phyloP scores from a whole-genome alignment of 176 grass and related monocot species.

The Juncus inflexus region DNA sequence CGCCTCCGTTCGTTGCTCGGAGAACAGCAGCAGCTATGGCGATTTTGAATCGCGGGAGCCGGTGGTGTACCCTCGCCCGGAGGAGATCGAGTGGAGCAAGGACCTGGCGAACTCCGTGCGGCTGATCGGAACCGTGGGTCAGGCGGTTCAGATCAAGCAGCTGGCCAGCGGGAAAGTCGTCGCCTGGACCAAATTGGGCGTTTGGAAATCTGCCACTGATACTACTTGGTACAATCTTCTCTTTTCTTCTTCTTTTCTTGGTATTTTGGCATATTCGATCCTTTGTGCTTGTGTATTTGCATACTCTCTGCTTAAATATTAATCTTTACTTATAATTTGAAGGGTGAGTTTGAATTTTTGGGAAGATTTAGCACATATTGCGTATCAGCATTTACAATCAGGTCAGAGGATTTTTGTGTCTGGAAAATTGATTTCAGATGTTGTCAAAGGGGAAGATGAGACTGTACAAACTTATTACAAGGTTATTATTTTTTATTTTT shows the following conservation, averaged over 20 bases:
- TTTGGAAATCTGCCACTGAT: conserved; percentile 70
- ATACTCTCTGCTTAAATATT: too few relatives aligned
- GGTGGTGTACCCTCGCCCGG: conserved; percentile 35
- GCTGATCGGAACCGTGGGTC: conserved; percentile 69
- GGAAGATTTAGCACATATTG: conserved; percentile 75
- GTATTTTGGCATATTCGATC: background rate
- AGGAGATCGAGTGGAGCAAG: conserved; percentile 70
- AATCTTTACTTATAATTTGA: background rate
- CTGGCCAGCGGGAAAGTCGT: conserved; percentile 56
- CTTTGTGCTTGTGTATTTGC: background rate
- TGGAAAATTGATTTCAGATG: conserved; percentile 77
- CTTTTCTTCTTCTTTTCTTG: background rate
- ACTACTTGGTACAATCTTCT: conserved; percentile 54
- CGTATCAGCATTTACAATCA: conserved; percentile 69
- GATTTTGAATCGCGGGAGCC: conserved; percentile 17
- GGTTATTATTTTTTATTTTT: conserved; percentile 39
- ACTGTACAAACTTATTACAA: conserved; percentile 69
- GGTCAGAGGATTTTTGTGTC: conserved; percentile 72
- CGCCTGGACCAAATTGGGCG: conserved; percentile 63
- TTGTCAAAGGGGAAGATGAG: conserved; percentile 54
- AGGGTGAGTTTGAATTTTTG: conserved; percentile 89
- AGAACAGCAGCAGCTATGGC: conserved; percentile 1
- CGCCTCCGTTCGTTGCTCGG: conserved; percentile 7
- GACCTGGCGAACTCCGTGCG: conserved; percentile 62
- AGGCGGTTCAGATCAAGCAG: conserved; percentile 64